Evolutionary conservation across 73 alveolate genomes (phyloP).

Genomic region (Effrenium voratum): DNA sequence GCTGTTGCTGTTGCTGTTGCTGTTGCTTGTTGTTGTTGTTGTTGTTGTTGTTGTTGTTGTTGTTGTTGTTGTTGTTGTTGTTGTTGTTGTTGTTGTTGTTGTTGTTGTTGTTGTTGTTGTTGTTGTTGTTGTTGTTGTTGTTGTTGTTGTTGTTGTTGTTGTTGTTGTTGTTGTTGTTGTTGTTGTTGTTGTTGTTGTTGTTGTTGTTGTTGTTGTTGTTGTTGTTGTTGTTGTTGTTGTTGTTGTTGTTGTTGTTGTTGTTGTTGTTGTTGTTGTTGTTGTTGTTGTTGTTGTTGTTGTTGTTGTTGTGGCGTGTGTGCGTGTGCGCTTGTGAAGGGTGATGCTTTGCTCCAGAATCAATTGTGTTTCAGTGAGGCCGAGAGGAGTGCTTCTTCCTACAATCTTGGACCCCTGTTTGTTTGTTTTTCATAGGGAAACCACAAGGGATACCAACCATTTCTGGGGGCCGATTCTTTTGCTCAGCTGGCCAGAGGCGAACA

Average conservation of each 20-base stretch:
- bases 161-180: not conserved
- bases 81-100: not conserved
- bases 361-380: no score
- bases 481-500: no score
- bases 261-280: not conserved
- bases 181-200: not conserved
- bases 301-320: no score
- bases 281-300: not conserved
- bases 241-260: not conserved
- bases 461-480: no score
- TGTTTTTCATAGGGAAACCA: no score
- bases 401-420: no score
- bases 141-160: not conserved
- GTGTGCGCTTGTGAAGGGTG: no score
- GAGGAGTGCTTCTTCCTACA: no score
- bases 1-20: not conserved
- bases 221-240: not conserved
- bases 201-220: not conserved
- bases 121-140: not conserved
- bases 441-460: no score
- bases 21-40: not conserved
- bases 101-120: constrained; percentile 52
- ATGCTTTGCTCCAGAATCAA: no score
- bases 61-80: not conserved
- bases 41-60: not conserved